Percentiles rank a stretch among this genome's conserved stretches.
phyloP scores from a whole-genome alignment of 1,139 yeast species.

The Zygoascus sp. region DNA sequence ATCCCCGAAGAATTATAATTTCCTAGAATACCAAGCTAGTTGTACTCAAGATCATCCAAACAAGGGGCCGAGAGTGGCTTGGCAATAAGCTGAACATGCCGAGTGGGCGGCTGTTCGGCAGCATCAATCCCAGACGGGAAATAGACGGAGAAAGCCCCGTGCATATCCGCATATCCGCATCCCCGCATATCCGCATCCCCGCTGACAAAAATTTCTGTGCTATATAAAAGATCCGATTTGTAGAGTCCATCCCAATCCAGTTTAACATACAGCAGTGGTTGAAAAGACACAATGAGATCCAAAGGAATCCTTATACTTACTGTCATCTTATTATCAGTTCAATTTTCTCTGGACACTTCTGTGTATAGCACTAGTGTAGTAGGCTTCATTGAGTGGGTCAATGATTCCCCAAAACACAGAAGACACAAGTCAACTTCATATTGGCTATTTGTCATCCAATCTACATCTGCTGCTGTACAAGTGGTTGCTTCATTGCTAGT shows the following conservation, averaged over 20 bases:
- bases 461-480: conserved; percentile 4
- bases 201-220: too few relatives aligned
- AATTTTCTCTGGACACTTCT: conserved; percentile 5
- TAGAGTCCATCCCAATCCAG: not conserved
- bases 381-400: not conserved
- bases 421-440: not conserved
- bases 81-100: too few relatives aligned
- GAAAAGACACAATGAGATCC: not conserved
- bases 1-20: too few relatives aligned
- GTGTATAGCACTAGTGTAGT: conserved; percentile 4
- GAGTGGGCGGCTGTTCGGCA: too few relatives aligned
- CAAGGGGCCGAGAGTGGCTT: too few relatives aligned
- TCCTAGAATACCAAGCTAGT: too few relatives aligned
- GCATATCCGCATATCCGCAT: conserved; percentile 5
- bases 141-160: not conserved
- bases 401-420: not conserved
- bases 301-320: not conserved
- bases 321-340: not conserved
- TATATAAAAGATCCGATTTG: not conserved
- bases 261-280: not conserved
- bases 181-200: conserved; percentile 7
- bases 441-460: conserved; percentile 6
- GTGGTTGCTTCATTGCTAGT: not conserved
- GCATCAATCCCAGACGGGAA: not conserved
- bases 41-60: too few relatives aligned